Base-by-base conservation (phyloP, 2,329 filamentous ascomycete species). In the Trichothecium roseum region DNA sequence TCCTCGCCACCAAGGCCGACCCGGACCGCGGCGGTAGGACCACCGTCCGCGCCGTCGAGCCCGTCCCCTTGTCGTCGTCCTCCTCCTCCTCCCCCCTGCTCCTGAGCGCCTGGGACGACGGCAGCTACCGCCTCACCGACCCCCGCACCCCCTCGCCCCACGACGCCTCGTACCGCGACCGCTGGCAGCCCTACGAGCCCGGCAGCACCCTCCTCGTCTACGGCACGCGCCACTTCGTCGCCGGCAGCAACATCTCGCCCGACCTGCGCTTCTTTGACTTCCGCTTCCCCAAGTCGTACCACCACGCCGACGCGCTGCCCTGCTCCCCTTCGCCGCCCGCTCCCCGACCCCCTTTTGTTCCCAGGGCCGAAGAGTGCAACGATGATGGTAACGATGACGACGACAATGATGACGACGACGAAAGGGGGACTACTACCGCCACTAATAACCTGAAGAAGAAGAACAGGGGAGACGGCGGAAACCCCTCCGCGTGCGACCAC, bases 231-330 rank as follows among this genome's bases (percentile, higher is more conserved):
- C 59, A 66, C 10, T 75, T 75, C 39, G 47, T 74, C 4, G 61
- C 61, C 0, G 70, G 69, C 3, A 66, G 62, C 43, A 63, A 62
- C 26, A 53, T 55, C 13, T 55, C 56, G 4, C 53, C 62, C 0
- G 55, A 58, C 8, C 41, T 75, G 37, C 66, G 68, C 35, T 49
- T 73, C 22, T 74, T 74, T 39, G 71, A 75, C 54, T 69, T 71
- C 37, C 68, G 71, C 9, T 68, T 64, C 53, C 50, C 62, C 0
- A 65, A 56, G 41, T 42, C 52, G 3, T 74, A 74, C 42, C 52
- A 63, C 37, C 63, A 74, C 51, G 66, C 66, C 3, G 54, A 60
- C 4, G 63, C 58, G 4, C 53, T 72, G 9, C 57, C 67, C 0
- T 75, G 71, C 45, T 55, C 59, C 5, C 39, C 36, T 6, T 41